Evolutionary conservation across 75 land plant genomes (phyloP).

Genomic region (Selaginella tamariscina): DNA sequence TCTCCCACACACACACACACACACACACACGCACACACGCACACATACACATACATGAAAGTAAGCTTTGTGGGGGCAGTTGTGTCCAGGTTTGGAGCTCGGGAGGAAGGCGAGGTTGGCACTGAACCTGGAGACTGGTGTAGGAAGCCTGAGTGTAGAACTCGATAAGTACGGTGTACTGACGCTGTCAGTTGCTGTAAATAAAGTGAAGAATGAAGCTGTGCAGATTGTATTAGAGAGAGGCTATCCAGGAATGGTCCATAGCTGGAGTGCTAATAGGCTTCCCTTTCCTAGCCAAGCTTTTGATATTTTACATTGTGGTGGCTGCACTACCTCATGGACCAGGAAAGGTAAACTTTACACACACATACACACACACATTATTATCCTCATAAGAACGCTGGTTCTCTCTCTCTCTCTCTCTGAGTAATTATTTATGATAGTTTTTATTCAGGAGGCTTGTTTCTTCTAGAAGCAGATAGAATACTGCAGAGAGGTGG

Average conservation of each 20-base stretch:
- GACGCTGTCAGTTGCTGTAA: background rate
- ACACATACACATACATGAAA: too few species aligned
- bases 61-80: too few species aligned
- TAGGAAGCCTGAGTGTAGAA: background rate
- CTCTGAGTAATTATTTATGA: background rate
- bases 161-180: background rate
- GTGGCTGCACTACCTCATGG: slow-evolving; percentile 20
- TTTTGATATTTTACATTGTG: slow-evolving; percentile 27
- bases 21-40: too few species aligned
- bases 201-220: background rate
- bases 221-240: background rate
- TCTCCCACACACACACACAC: too few species aligned
- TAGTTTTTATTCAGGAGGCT: slow-evolving; percentile 15
- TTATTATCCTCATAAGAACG: too few species aligned
- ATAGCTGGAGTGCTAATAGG: background rate
- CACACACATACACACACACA: too few species aligned
- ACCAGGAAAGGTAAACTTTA: slow-evolving; percentile 12
- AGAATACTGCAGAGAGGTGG: slow-evolving; percentile 21
- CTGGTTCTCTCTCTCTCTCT: too few species aligned
- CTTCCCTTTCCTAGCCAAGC: slow-evolving; percentile 17
- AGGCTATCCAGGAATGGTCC: background rate
- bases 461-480: slow-evolving; percentile 19
- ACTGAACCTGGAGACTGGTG: background rate
- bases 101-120: too few species aligned
- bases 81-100: background rate